Percentiles rank a stretch among this genome's conserved stretches.
These are phyloP conservation scores for Thelonectria blattea DNA, from an alignment of 2,329 filamentous ascomycete species.

Conservation along the genomic window DNA sequence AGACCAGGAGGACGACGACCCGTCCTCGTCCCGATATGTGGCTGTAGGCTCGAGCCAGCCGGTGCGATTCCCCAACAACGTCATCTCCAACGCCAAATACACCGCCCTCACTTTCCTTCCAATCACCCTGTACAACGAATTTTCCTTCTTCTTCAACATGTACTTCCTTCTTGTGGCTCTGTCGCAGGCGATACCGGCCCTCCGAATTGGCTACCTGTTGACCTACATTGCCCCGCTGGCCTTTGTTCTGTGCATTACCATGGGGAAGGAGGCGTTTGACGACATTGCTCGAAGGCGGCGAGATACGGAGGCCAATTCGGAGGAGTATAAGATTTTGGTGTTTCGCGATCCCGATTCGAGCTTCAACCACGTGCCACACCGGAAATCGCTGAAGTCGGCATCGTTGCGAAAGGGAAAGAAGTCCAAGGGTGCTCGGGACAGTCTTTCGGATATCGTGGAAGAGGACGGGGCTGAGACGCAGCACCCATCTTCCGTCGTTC, in stretches of 20 bases:
- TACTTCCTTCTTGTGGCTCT: slow-evolving; percentile 96
- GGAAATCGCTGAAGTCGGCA: slow-evolving; percentile 53
- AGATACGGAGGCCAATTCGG: slow-evolving; percentile 93
- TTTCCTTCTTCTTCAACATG: slow-evolving; percentile 99
- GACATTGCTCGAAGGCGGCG: slow-evolving; percentile 85
- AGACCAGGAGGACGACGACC: slow-evolving; percentile 63
- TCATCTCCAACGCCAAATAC: slow-evolving; percentile 97
- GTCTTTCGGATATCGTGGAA: slow-evolving; percentile 70
- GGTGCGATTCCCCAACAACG: slow-evolving; percentile 83
- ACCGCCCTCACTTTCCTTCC: slow-evolving; percentile 94
- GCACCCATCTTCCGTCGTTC: slow-evolving; percentile 56
- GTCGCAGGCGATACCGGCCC: slow-evolving; percentile 86
- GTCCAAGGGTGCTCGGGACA: slow-evolving; percentile 40
- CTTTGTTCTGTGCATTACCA: slow-evolving; percentile 89
- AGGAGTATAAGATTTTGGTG: slow-evolving; percentile 79
- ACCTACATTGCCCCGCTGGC: slow-evolving; percentile 93
- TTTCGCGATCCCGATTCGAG: slow-evolving; percentile 65
- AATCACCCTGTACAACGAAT: slow-evolving; percentile 95
- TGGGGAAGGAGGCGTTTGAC: slow-evolving; percentile 95
- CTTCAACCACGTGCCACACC: slow-evolving; percentile 47
- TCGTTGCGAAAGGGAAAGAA: slow-evolving; percentile 41
- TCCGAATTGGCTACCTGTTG: slow-evolving; percentile 92
- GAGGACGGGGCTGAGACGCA: slow-evolving; percentile 57
- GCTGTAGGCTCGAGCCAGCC: slow-evolving; percentile 76
- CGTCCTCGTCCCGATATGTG: slow-evolving; percentile 75